Conservation (phyloP, 208 protist genomes). For the Angomonas deanei region DNA sequence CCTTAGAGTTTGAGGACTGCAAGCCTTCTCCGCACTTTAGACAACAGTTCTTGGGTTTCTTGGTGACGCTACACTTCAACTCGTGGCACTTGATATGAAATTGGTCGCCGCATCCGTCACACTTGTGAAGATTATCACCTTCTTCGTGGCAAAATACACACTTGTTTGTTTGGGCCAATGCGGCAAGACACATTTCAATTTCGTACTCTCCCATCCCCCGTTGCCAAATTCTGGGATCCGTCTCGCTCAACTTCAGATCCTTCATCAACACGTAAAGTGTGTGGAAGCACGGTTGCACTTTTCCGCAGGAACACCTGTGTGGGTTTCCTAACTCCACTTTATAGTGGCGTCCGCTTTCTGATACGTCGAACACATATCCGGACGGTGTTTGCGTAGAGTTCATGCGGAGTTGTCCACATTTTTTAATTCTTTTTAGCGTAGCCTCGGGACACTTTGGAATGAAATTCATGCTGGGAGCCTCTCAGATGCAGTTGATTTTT, state of each 20-base stretch:
- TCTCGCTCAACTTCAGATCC: constrained; percentile 24
- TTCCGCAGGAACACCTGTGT: constrained; percentile 51
- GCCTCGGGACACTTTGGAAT: too few species aligned
- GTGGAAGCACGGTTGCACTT: constrained; percentile 59
- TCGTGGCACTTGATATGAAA: constrained; percentile 27
- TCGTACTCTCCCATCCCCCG: constrained; percentile 46
- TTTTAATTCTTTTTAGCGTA: too few species aligned
- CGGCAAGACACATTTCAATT: constrained; percentile 33
- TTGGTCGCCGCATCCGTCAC: constrained; percentile 6
- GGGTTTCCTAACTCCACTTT: constrained; percentile 43
- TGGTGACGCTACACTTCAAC: constrained; percentile 3
- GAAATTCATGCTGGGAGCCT: too few species aligned
- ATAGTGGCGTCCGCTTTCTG: constrained; percentile 18
- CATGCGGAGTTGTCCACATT: constrained; percentile 12
- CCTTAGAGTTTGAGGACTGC: neutral
- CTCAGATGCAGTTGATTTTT: too few species aligned
- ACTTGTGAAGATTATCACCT: neutral
- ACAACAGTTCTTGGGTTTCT: neutral
- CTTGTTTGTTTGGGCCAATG: neutral
- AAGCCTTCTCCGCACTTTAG: neutral
- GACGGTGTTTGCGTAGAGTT: constrained; percentile 13
- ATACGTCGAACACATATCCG: constrained; percentile 21
- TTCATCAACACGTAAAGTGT: constrained; percentile 52
- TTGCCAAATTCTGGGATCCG: constrained; percentile 68
- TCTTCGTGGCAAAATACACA: constrained; percentile 30